phyloP scores from a whole-genome alignment of 169 alveolate genomes.

The Eimeria praecox region DNA sequence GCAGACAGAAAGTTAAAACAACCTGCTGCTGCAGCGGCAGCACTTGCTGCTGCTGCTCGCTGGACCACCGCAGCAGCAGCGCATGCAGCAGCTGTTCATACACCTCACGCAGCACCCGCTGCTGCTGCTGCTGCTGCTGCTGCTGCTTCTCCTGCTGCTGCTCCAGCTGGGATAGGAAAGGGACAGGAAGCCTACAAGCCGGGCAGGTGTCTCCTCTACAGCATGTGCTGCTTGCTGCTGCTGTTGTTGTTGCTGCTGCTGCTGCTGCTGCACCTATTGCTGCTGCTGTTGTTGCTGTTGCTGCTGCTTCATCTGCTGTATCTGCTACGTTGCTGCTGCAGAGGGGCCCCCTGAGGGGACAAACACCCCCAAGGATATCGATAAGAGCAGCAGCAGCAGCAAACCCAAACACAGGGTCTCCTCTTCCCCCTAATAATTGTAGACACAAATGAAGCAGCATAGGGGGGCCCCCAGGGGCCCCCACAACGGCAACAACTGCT shows the following conservation, averaged over 20 bases:
- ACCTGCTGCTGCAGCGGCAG: background rate
- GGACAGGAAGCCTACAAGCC: background rate
- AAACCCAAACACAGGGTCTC: background rate
- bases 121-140: slow-evolving; percentile 13
- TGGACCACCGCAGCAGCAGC: background rate
- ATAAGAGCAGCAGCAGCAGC: slow-evolving; percentile 1
- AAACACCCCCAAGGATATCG: background rate
- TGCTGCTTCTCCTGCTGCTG: background rate
- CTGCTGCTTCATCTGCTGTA: background rate
- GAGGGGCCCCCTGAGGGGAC: background rate
- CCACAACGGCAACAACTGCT: slow-evolving; percentile 19
- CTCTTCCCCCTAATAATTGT: background rate
- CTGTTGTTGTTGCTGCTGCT: background rate
- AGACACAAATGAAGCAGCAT: background rate
- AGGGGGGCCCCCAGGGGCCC: background rate
- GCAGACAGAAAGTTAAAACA: background rate
- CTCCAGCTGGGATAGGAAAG: background rate
- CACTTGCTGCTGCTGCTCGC: background rate
- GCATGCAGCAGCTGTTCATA: background rate
- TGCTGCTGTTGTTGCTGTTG: slow-evolving; percentile 21
- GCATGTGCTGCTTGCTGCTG: too few relatives aligned
- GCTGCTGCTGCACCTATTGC: background rate
- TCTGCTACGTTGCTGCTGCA: background rate
- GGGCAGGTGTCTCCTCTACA: slow-evolving; percentile 5
- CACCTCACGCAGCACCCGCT: background rate